Percentiles rank a stretch among this genome's conserved stretches.
Evolutionary conservation across 768 basidiomycete genomes (phyloP).

Genomic region (Suillus decipiens): DNA sequence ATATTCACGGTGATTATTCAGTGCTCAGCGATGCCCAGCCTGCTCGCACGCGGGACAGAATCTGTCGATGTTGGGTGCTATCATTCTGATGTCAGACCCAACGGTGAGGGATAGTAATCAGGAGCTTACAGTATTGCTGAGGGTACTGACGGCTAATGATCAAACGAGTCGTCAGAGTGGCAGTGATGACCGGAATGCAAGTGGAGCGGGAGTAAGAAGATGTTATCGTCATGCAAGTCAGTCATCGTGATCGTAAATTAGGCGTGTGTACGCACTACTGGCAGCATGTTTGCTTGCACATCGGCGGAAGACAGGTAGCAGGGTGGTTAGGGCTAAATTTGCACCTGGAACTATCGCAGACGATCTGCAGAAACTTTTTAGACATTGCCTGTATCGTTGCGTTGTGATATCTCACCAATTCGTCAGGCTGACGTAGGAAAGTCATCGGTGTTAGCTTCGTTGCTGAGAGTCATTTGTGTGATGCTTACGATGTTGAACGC

Average conservation of each 20-base stretch:
- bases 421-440: slow-evolving; percentile 36
- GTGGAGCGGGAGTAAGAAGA: slow-evolving; percentile 2
- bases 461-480: neutral
- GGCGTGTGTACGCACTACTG: slow-evolving; percentile 45
- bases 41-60: slow-evolving; percentile 43
- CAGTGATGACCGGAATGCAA: neutral
- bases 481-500: slow-evolving; percentile 42
- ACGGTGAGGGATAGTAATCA: neutral
- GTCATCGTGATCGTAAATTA: neutral
- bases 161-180: neutral
- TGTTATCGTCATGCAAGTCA: slow-evolving; percentile 7
- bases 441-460: neutral
- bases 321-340: slow-evolving; percentile 59
- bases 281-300: slow-evolving; percentile 46
- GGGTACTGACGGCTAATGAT: slow-evolving; percentile 42
- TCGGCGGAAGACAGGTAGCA: slow-evolving; percentile 38
- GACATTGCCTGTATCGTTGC: slow-evolving; percentile 1
- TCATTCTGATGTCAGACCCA: slow-evolving; percentile 8
- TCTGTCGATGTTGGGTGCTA: slow-evolving; percentile 46
- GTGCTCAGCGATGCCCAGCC: slow-evolving; percentile 25
- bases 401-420: slow-evolving; percentile 25
- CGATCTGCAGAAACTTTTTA: slow-evolving; percentile 38
- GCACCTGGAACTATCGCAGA: slow-evolving; percentile 48
- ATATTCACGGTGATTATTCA: slow-evolving; percentile 3
- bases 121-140: slow-evolving; percentile 45